These are phyloP conservation scores for Colletotrichum lindemuthianum DNA, from an alignment of 2,329 filamentous ascomycete species.

Conservation along the genomic window DNA sequence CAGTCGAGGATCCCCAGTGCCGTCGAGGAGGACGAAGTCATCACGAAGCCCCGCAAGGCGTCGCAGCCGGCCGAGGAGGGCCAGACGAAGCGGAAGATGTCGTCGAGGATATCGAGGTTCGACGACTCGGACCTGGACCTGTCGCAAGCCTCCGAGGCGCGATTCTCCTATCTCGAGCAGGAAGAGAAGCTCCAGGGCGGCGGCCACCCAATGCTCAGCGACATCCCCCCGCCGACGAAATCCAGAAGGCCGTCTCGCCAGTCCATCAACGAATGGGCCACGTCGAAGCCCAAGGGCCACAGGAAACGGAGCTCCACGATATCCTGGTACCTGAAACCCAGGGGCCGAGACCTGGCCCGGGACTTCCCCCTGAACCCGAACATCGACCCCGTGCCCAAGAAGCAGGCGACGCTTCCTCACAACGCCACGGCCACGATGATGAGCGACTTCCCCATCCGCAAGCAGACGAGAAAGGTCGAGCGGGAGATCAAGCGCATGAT, in stretches of 20 bases:
- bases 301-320: constrained; percentile 17
- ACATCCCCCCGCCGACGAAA: constrained; percentile 15
- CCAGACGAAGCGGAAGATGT: constrained; percentile 26
- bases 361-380: constrained; percentile 27
- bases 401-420: neutral
- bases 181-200: constrained; percentile 26
- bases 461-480: constrained; percentile 37
- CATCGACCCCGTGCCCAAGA: constrained; percentile 10
- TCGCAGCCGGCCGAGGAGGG: constrained; percentile 8
- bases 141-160: constrained; percentile 30
- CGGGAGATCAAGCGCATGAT: constrained; percentile 46
- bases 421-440: constrained; percentile 25
- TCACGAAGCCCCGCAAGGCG: neutral
- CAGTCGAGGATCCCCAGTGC: neutral
- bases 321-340: constrained; percentile 9
- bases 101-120: constrained; percentile 26
- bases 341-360: constrained; percentile 3
- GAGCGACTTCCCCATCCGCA: constrained; percentile 38
- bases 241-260: neutral
- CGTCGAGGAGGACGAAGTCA: neutral
- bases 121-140: constrained; percentile 26
- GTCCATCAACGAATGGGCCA: neutral
- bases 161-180: constrained; percentile 33
- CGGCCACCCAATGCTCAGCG: neutral
- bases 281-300: neutral